Evolutionary conservation across 768 basidiomycete species (phyloP), one percentile per base, ranked within the genome.

Genomic region (Ramaria sp.): DNA sequence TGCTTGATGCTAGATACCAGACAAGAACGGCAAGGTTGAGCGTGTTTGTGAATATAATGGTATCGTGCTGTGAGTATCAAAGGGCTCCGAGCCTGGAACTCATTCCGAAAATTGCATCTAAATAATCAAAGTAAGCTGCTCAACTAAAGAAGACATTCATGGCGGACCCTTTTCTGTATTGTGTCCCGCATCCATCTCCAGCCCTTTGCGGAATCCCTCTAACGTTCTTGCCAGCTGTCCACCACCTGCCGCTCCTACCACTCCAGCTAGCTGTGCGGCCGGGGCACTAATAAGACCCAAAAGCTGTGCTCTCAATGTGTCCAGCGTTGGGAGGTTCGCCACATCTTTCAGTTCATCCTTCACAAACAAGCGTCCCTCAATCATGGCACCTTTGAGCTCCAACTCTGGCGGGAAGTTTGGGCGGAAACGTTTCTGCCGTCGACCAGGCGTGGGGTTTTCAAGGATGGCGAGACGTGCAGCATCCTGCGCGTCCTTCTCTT

Each of bases 281-380:
- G 89, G 90, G 13, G 82, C 75, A 57, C 84, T 84, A 59, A 97
- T 67, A 70, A 96, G 60, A 7, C 92, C 93, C 13, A 94, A 85
- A 56, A 97, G 77, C 69, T 95, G 91, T 17, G 84, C 84, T 53
- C 86, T 72, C 59, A 96, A 69, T 2, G 81, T 83, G 39, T 87
- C 86, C 64, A 95, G 69, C 45, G 85, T 80, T 20, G 92, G 93
- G 53, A 95, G 70, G 63, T 82, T 80, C 33, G 84, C 80, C 4
- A 92, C 80, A 13, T 80, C 75, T 65, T 75, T 72, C 54, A 92
- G 71, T 5, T 77, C 76, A 10, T 75, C 69, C 19, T 79, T 75
- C 52, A 81, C 72, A 67, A 93, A 79, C 56, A 89, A 73, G 59
- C 78, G 73, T 37, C 83, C 83, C 64, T 94, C 92, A 59, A 94